A percentile compares a stretch with the other conserved stretches of the same genome.
phyloP scores from a whole-genome alignment of 805 yeast genomes.

The Nakazawaea laoshanensis region DNA sequence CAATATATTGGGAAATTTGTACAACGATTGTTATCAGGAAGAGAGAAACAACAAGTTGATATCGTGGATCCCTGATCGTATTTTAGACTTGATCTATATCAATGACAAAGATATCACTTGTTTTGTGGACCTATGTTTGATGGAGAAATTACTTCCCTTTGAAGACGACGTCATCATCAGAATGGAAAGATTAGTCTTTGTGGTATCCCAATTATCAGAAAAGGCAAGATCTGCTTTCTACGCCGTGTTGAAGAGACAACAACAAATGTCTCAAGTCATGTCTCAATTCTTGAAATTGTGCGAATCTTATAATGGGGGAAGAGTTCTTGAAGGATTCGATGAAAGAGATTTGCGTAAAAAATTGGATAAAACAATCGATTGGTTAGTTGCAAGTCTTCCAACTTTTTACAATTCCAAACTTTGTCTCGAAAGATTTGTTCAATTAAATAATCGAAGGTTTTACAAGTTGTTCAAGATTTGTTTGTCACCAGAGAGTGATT shows the following conservation, averaged over 20 bases:
- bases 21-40: conserved; percentile 33
- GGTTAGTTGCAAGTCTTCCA: conserved; percentile 57
- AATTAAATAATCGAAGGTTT: conserved; percentile 50
- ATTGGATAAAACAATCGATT: conserved; percentile 45
- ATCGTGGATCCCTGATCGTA: conserved; percentile 52
- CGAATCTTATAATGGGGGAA: conserved; percentile 31
- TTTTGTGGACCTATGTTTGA: conserved; percentile 50
- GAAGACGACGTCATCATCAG: conserved; percentile 36
- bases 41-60: conserved; percentile 21
- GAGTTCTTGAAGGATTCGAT: conserved; percentile 15
- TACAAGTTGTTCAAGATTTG: conserved; percentile 48
- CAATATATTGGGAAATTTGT: conserved; percentile 43
- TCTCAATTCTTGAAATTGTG: conserved; percentile 38
- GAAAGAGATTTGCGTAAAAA: conserved; percentile 20
- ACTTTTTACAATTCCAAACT: conserved; percentile 37
- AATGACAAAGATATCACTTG: conserved; percentile 62
- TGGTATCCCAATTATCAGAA: conserved; percentile 40
- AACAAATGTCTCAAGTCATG: conserved; percentile 46
- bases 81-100: conserved; percentile 63
- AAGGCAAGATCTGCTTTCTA: conserved; percentile 56
- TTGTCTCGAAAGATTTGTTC: conserved; percentile 43
- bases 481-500: conserved; percentile 49
- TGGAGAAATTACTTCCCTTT: conserved; percentile 55
- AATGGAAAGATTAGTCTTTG: conserved; percentile 41
- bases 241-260: conserved; percentile 66